Evolutionary conservation across 2,329 filamentous ascomycete species (phyloP), one percentile per base, ranked within the genome.

Genomic region (Fusarium coffeatum): DNA sequence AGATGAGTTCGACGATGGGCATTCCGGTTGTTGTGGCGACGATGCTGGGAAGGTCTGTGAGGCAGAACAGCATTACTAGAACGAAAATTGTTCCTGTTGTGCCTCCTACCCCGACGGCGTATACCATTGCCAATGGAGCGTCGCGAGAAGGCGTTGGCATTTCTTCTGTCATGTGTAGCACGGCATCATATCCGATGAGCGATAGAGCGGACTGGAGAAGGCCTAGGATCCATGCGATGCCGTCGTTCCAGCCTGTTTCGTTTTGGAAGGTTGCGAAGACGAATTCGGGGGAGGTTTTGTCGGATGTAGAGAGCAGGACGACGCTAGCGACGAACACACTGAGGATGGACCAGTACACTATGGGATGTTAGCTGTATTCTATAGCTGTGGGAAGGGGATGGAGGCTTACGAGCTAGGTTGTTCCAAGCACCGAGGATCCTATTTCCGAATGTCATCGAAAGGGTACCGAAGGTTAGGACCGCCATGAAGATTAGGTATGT

Each of bases 221-320:
- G 0, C 83, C 83, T 3, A 85, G 72, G 16, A 85, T 79, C 83
- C 83, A 86, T 0, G 83, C 77, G 18, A 85, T 74, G 2, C 83
- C 84, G 50, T 84, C 80, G 2, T 79, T 75, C 83, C 83, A 85
- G 4, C 82, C 82, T 3, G 80, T 83, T 34, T 79, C 77, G 67
- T 86, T 85, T n/a, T 73, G 71, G 55, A 84, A 84, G 15, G 80
- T 75, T 8, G 79, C 74, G 59, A 85, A 85, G 13, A 85, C 82
- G 62, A 80, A 84, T 16, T 73, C 67, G 10, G 81, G 80, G 34
- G 77, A 74, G 10, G 81, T 82, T 48, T 86, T 83, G 4, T 70
- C 56, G 5, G 72, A 75, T 28, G 79, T 83, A 3, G 80, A 77
- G 0, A 84, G 77, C 3, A 84, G 75, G 9, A 82, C 78, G 56